These are phyloP conservation scores for Aquilaria yunnanensis DNA, from an alignment of 345 rosid genomes.

Conservation along the genomic window DNA sequence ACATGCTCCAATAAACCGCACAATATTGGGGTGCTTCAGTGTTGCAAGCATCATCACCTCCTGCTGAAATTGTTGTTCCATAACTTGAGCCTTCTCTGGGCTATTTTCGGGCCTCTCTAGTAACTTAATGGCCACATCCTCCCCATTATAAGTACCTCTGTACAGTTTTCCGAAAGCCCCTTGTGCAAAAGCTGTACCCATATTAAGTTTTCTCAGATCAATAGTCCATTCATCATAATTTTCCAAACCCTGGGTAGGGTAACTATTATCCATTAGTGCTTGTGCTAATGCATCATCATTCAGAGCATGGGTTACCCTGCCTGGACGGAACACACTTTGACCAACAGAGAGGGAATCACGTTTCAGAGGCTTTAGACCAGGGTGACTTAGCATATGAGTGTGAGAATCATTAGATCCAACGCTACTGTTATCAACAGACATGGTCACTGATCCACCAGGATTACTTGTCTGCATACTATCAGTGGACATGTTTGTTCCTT, in stretches of 20 bases:
- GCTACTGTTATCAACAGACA: constrained; percentile 60
- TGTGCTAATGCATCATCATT: constrained; percentile 55
- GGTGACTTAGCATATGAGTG: constrained; percentile 59
- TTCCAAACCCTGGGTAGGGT: constrained; percentile 45
- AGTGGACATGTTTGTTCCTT: constrained; percentile 60
- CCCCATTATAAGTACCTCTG: constrained; percentile 49
- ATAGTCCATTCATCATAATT: constrained; percentile 60
- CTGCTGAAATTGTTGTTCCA: constrained; percentile 57
- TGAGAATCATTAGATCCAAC: constrained; percentile 66
- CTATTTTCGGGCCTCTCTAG: constrained; percentile 46
- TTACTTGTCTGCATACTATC: constrained; percentile 57
- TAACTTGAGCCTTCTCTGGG: constrained; percentile 36
- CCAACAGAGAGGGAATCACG: constrained; percentile 38
- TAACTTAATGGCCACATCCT: constrained; percentile 55
- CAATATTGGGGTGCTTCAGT: constrained; percentile 44
- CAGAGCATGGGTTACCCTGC: constrained; percentile 42
- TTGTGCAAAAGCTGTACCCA: constrained; percentile 74
- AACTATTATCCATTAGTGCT: constrained; percentile 50
- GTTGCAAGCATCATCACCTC: constrained; percentile 56
- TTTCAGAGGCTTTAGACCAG: constrained; percentile 42
- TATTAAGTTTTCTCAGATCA: constrained; percentile 53
- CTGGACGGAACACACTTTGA: constrained; percentile 54
- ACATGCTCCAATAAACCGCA: constrained; percentile 46
- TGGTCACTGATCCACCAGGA: constrained; percentile 58
- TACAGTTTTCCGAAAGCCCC: constrained; percentile 69